phyloP scores from a whole-genome alignment of 192 early-diverging fungal genomes.

The Obelidium mucronatum region DNA sequence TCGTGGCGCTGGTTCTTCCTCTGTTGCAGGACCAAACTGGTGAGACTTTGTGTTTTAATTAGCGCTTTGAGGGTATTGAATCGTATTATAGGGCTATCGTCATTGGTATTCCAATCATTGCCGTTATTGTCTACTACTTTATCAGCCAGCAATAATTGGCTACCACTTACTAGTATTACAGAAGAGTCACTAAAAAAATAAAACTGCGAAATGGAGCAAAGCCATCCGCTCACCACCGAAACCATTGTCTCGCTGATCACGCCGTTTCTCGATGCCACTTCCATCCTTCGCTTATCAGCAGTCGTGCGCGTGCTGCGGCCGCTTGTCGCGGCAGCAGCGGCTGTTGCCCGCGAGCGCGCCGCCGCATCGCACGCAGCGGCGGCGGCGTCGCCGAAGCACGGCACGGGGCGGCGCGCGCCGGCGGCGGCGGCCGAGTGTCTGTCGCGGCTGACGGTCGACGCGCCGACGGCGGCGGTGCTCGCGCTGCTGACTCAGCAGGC shows the following conservation, averaged over 20 bases:
- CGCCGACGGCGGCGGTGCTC: not conserved
- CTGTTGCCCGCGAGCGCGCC: not conserved
- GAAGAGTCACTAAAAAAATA: not conserved
- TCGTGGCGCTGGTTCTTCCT: not conserved
- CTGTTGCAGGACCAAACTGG: constrained; percentile 11
- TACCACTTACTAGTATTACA: too few relatives aligned
- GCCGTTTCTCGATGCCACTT: not conserved
- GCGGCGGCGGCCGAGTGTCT: not conserved
- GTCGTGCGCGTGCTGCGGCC: not conserved
- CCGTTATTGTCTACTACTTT: constrained; percentile 2
- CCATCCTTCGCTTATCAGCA: not conserved
- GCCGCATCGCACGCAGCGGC: not conserved
- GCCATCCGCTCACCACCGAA: not conserved
- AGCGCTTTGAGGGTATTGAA: not conserved
- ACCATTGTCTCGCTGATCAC: not conserved
- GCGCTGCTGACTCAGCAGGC: not conserved
- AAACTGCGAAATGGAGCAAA: not conserved
- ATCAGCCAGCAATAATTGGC: not conserved
- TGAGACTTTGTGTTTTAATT: not conserved
- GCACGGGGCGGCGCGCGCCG: not conserved
- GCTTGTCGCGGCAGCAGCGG: not conserved
- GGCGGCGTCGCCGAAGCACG: not conserved
- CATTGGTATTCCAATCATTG: constrained; percentile 23
- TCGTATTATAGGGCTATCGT: not conserved
- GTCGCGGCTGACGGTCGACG: not conserved